These are phyloP conservation scores for Candida piceae DNA, from an alignment of 805 yeast species.

Conservation along the genomic window DNA sequence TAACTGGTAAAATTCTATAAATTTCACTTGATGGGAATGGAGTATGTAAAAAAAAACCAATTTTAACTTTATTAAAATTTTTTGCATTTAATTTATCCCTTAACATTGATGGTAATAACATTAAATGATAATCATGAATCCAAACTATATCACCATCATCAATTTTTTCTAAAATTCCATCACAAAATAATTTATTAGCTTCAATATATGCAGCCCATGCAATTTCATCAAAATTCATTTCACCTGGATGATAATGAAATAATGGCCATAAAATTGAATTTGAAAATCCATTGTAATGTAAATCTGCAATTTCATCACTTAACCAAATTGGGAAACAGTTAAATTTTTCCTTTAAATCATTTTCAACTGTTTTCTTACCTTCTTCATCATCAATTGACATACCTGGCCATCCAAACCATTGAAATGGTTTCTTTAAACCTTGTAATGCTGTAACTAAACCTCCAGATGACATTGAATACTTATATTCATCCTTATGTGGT, in stretches of 20 bases:
- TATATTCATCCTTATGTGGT: constrained; percentile 40
- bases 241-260: constrained; percentile 98
- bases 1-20: constrained; percentile 90
- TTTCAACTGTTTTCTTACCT: constrained; percentile 63
- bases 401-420: constrained; percentile 99
- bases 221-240: constrained; percentile 93
- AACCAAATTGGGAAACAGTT: constrained; percentile 87
- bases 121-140: constrained; percentile 97
- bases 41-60: constrained; percentile 94
- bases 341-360: constrained; percentile 70
- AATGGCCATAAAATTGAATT: constrained; percentile 96
- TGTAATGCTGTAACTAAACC: constrained; percentile 95
- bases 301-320: constrained; percentile 84
- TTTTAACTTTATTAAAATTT: constrained; percentile 49
- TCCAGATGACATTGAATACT: constrained; percentile 91
- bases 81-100: constrained; percentile 51
- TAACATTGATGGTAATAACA: constrained; percentile 89
- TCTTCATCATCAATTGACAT: constrained; percentile 68
- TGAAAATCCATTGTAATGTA: constrained; percentile 94
- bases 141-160: constrained; percentile 85
- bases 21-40: constrained; percentile 98
- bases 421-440: constrained; percentile 84
- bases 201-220: constrained; percentile 98
- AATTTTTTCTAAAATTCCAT: constrained; percentile 61
- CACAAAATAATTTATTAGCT: constrained; percentile 81